Evolutionary conservation across 495 filamentous ascomycete genomes (phyloP).

Genomic region (Penicillium daleae): DNA sequence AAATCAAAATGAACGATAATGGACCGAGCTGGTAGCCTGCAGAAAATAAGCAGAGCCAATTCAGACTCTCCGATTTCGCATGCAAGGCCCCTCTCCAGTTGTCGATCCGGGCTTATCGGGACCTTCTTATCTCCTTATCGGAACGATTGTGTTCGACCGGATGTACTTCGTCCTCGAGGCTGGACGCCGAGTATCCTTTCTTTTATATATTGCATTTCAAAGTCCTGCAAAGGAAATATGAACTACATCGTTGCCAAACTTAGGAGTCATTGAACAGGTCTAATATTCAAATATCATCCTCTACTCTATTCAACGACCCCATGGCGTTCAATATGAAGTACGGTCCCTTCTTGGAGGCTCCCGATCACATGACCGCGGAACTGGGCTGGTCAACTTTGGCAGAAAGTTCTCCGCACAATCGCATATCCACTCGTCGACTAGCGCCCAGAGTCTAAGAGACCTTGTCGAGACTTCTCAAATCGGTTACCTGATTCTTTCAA

Average conservation of each 20-base stretch:
- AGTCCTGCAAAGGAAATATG: too few species aligned
- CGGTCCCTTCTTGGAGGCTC: not conserved
- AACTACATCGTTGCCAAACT: too few species aligned
- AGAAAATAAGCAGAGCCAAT: not conserved
- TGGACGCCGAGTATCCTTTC: too few species aligned
- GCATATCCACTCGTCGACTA: conserved; percentile 6
- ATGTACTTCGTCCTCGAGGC: too few species aligned
- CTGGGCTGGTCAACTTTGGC: not conserved
- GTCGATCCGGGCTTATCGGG: not conserved
- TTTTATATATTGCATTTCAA: too few species aligned
- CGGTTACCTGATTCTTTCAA: not conserved
- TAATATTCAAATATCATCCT: too few species aligned
- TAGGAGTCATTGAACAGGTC: too few species aligned
- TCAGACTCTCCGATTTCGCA: conserved; percentile 2
- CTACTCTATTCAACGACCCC: too few species aligned
- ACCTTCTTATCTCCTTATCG: conserved; percentile 1
- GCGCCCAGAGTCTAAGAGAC: not conserved
- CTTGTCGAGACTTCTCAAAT: not conserved
- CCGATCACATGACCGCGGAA: conserved; percentile 4
- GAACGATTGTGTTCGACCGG: too few species aligned
- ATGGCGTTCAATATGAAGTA: not conserved
- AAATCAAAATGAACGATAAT: not conserved
- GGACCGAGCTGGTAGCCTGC: not conserved
- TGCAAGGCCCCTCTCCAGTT: not conserved
- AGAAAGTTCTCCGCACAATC: conserved; percentile 9